Conservation (phyloP, 2,329 filamentous ascomycete genomes). For the Colletotrichum spinosum region DNA sequence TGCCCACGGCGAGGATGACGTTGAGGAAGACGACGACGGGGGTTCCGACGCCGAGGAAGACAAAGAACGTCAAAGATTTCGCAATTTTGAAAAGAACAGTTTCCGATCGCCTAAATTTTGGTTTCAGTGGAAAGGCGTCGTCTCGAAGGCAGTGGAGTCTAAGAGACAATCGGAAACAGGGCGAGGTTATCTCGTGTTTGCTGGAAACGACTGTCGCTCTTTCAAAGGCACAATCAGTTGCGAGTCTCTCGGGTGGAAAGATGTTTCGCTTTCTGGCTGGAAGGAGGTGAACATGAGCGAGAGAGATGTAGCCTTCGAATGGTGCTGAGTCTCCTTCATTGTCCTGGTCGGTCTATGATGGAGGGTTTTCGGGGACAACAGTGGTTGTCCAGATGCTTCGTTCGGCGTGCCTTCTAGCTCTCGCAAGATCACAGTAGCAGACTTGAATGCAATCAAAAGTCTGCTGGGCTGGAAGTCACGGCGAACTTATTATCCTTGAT, state of each 20-base stretch:
- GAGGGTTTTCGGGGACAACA: neutral
- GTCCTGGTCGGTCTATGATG: too few species aligned
- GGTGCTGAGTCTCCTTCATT: neutral
- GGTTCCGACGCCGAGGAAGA: neutral
- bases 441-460: too few species aligned
- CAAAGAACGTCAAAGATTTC: conserved; percentile 12
- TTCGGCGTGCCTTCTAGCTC: too few species aligned
- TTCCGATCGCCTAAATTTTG: conserved; percentile 33
- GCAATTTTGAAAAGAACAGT: conserved; percentile 31
- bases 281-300: conserved; percentile 28
- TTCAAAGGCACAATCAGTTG: conserved; percentile 27
- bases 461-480: too few species aligned
- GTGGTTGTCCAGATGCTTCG: too few species aligned
- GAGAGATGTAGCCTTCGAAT: conserved; percentile 22
- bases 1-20: neutral
- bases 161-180: neutral
- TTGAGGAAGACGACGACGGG: neutral
- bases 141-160: neutral
- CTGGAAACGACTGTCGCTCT: conserved; percentile 27
- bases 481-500: too few species aligned
- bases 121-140: conserved; percentile 27
- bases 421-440: too few species aligned
- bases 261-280: conserved; percentile 27
- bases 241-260: conserved; percentile 14
- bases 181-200: conserved; percentile 28